Evolutionary conservation across 768 basidiomycete genomes (phyloP).

Genomic region (Boletellus ananiceps): DNA sequence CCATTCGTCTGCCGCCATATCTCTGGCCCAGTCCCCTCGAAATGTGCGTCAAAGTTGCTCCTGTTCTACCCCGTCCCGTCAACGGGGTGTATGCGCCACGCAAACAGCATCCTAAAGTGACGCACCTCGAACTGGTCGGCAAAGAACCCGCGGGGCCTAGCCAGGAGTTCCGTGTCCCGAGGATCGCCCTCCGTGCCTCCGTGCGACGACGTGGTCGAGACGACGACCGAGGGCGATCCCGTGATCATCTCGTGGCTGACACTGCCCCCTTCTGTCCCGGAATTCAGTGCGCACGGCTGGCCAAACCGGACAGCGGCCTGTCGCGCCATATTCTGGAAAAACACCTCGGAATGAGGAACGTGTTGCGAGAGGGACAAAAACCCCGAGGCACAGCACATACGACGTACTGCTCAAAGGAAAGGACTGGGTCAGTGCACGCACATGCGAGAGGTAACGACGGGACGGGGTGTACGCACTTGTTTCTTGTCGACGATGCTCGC

Average conservation of each 20-base stretch:
- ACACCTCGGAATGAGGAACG: not conserved
- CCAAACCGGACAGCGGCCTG: conserved; percentile 77
- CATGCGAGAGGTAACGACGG: not conserved
- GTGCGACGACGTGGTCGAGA: conserved; percentile 46
- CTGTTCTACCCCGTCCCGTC: conserved; percentile 44
- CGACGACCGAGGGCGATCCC: conserved; percentile 46
- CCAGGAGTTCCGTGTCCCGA: conserved; percentile 39
- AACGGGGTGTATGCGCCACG: not conserved
- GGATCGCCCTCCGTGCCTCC: conserved; percentile 30
- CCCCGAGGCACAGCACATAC: conserved; percentile 40
- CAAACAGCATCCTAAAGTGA: not conserved
- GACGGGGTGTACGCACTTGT: conserved; percentile 49
- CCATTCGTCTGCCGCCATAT: conserved; percentile 93
- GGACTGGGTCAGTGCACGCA: not conserved
- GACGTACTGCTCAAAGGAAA: conserved; percentile 46
- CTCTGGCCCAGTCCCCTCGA: conserved; percentile 86
- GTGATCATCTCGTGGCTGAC: conserved; percentile 36
- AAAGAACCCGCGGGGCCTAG: conserved; percentile 78
- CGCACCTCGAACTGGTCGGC: conserved; percentile 91
- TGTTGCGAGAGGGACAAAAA: not conserved
- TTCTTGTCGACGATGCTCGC: conserved; percentile 97
- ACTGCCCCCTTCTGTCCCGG: conserved; percentile 10
- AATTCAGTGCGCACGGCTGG: conserved; percentile 26
- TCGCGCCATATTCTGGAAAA: conserved; percentile 76
- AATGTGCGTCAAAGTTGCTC: conserved; percentile 90